Conservation (phyloP, 257 asterid genomes). For the Jacaranda mimosifolia region DNA sequence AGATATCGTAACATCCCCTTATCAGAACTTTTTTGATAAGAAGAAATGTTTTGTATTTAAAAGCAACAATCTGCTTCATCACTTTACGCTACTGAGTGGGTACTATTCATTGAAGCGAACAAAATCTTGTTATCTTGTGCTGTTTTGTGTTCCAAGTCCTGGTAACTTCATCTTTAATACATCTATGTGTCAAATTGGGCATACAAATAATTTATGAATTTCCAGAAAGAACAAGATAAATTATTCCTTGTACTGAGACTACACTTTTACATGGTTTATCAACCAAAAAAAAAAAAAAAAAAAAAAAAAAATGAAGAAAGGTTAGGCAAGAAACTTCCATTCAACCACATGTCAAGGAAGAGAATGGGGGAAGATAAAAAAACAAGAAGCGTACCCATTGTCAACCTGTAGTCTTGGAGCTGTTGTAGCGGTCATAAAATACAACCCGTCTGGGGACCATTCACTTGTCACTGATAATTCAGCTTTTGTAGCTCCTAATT, state of each 20-base stretch:
- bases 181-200: no score
- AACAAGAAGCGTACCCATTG: conserved; percentile 75
- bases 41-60: background rate
- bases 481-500: conserved; percentile 77
- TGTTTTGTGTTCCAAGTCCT: no score
- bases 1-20: background rate
- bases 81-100: background rate
- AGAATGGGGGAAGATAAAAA: background rate
- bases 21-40: background rate
- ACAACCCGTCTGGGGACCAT: conserved; percentile 98
- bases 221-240: conserved; percentile 1
- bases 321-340: background rate
- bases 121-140: no score
- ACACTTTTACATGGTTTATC: conserved; percentile 17
- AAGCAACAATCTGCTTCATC: background rate
- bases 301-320: background rate
- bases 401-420: conserved; percentile 99
- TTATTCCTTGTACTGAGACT: background rate
- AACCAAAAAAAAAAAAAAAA: background rate
- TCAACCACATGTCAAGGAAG: background rate
- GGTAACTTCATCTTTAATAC: no score
- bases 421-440: conserved; percentile 96
- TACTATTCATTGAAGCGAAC: background rate
- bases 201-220: background rate
- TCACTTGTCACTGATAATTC: conserved; percentile 97